A percentile compares a stretch with the other conserved stretches of the same genome.
Conservation (phyloP, 495 filamentous ascomycete species). For the Penicillium taxi region DNA sequence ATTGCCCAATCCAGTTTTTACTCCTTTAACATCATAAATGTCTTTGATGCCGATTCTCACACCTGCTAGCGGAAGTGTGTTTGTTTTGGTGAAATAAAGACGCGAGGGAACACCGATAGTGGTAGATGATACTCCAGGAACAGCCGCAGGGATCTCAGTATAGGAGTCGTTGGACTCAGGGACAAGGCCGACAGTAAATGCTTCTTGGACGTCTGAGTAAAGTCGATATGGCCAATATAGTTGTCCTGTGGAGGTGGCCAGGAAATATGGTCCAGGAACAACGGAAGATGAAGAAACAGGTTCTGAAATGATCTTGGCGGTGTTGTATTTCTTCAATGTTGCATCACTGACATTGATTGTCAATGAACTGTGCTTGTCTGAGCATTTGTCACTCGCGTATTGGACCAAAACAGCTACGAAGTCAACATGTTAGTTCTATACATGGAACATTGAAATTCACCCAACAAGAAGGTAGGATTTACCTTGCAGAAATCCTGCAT, state of each 20-base stretch:
- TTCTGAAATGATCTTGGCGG: too few species aligned
- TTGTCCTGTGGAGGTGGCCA: slow-evolving; percentile 28
- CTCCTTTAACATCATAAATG: slow-evolving; percentile 35
- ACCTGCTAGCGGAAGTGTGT: slow-evolving; percentile 29
- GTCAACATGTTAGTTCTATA: not conserved
- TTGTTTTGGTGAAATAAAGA: slow-evolving; percentile 27
- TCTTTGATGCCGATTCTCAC: slow-evolving; percentile 34
- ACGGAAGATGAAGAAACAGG: too few species aligned
- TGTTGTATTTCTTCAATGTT: not conserved
- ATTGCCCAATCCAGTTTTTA: slow-evolving; percentile 35
- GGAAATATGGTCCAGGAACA: slow-evolving; percentile 43
- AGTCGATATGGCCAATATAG: slow-evolving; percentile 34
- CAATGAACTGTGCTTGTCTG: too few species aligned
- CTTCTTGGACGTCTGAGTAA: slow-evolving; percentile 33
- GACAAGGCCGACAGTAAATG: slow-evolving; percentile 30
- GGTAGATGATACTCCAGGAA: slow-evolving; percentile 12
- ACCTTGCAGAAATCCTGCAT: not conserved
- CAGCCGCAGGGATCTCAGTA: not conserved
- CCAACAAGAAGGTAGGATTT: too few species aligned
- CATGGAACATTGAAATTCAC: too few species aligned
- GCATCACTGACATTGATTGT: not conserved
- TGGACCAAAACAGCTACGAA: too few species aligned
- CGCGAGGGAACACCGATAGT: slow-evolving; percentile 38
- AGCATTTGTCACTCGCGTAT: too few species aligned
- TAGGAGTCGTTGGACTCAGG: slow-evolving; percentile 18